Conservation (phyloP, 108 stramenopile species). For the Mediolabrus comicus region DNA sequence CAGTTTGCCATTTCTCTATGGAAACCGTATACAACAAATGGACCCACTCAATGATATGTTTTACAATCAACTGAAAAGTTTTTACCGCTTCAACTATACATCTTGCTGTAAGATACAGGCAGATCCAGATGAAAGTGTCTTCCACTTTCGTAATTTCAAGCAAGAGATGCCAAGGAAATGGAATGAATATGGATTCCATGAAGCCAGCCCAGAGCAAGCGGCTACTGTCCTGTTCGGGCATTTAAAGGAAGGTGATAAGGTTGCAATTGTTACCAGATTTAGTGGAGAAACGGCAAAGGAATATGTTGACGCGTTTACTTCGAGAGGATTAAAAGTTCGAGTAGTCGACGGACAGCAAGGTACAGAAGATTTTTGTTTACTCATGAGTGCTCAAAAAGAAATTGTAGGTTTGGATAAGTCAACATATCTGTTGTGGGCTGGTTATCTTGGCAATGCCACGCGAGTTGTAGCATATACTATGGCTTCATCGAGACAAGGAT, state of each 20-base stretch:
- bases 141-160: conserved; percentile 62
- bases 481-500: conserved; percentile 10
- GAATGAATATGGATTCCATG: conserved; percentile 53
- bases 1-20: conserved; percentile 27
- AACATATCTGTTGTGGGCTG: conserved; percentile 53
- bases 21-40: not conserved
- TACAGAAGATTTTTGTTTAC: conserved; percentile 68
- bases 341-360: conserved; percentile 32
- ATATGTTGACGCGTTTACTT: conserved; percentile 37
- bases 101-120: conserved; percentile 20
- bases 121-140: conserved; percentile 50
- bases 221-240: conserved; percentile 41
- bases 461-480: conserved; percentile 32
- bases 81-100: conserved; percentile 38
- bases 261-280: conserved; percentile 44
- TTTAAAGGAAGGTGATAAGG: conserved; percentile 44
- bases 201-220: conserved; percentile 43
- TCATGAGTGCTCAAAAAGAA: conserved; percentile 48
- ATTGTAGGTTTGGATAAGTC: conserved; percentile 48
- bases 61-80: conserved; percentile 12
- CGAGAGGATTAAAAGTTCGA: conserved; percentile 43
- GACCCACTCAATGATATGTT: conserved; percentile 17
- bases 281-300: conserved; percentile 4
- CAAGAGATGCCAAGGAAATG: conserved; percentile 50
- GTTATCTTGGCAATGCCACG: conserved; percentile 43